Evolutionary conservation across 306 rosid species (phyloP).

Genomic region (Mimosa bimucronata): DNA sequence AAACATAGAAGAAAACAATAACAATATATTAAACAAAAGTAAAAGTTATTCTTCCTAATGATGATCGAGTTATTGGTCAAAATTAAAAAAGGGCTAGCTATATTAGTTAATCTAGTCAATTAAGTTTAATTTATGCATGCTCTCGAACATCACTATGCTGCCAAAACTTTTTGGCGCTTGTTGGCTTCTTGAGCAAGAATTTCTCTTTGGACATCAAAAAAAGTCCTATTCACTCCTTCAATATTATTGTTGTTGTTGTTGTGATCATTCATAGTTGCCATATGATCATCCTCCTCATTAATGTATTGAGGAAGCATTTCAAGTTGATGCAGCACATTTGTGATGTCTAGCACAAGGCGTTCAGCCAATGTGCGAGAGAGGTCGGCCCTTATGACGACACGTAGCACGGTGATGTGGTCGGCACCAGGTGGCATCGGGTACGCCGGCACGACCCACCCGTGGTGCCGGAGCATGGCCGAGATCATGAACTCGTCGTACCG

Average conservation of each 20-base stretch:
- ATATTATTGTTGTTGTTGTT: not conserved
- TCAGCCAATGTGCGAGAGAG: constrained; percentile 56
- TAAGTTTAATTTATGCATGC: too few relatives aligned
- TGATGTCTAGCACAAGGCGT: constrained; percentile 52
- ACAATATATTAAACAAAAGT: not conserved
- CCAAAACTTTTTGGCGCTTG: constrained; percentile 41
- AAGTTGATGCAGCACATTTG: constrained; percentile 50
- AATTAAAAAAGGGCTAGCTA: too few relatives aligned
- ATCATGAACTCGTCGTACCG: constrained; percentile 48
- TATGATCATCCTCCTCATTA: not conserved
- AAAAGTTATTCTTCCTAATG: not conserved
- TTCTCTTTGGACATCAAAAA: constrained; percentile 34
- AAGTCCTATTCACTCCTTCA: constrained; percentile 20
- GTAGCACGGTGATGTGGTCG: constrained; percentile 55
- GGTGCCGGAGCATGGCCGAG: constrained; percentile 54
- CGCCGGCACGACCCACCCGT: constrained; percentile 68
- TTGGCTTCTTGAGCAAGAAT: constrained; percentile 41
- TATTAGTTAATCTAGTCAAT: not conserved
- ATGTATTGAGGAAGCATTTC: constrained; percentile 30
- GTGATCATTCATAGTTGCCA: not conserved
- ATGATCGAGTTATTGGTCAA: not conserved
- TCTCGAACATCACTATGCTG: constrained; percentile 14
- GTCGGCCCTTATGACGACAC: constrained; percentile 60
- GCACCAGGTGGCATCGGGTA: constrained; percentile 68
- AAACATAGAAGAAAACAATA: not conserved